Conservation (phyloP, 495 filamentous ascomycete genomes). For the Penicillium maclennaniae region DNA sequence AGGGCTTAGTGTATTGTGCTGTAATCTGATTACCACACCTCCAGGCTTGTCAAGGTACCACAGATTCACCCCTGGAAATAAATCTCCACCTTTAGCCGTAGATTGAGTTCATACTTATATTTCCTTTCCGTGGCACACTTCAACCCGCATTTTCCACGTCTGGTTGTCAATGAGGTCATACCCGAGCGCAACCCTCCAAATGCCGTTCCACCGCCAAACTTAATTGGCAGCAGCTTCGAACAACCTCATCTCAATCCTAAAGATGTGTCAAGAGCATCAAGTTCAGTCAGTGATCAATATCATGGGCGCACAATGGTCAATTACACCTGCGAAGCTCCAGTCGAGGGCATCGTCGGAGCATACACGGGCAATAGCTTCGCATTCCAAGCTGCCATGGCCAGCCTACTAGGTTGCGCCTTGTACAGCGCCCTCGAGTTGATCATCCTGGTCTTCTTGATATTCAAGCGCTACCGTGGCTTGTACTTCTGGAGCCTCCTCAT, state of each 20-base stretch:
- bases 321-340: slow-evolving; percentile 9
- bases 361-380: slow-evolving; percentile 25
- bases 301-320: slow-evolving; percentile 9
- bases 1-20: background rate
- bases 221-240: background rate
- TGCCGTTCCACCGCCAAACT: background rate
- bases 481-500: slow-evolving; percentile 28
- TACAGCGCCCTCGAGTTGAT: slow-evolving; percentile 34
- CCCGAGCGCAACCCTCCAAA: background rate
- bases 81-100: background rate
- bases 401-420: slow-evolving; percentile 11
- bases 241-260: background rate
- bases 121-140: background rate
- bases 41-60: background rate
- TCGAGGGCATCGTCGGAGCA: slow-evolving; percentile 21
- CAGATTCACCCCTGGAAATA: background rate
- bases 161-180: background rate
- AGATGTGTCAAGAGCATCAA: background rate
- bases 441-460: slow-evolving; percentile 38
- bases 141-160: background rate
- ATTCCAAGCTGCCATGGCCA: slow-evolving; percentile 14
- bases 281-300: background rate
- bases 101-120: background rate
- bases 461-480: slow-evolving; percentile 26
- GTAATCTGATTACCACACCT: background rate